A percentile compares a stretch with the other conserved stretches of the same genome.
These are phyloP conservation scores for Pestalotiopsis sp. DNA, from an alignment of 2,329 filamentous ascomycete genomes.

Conservation along the genomic window DNA sequence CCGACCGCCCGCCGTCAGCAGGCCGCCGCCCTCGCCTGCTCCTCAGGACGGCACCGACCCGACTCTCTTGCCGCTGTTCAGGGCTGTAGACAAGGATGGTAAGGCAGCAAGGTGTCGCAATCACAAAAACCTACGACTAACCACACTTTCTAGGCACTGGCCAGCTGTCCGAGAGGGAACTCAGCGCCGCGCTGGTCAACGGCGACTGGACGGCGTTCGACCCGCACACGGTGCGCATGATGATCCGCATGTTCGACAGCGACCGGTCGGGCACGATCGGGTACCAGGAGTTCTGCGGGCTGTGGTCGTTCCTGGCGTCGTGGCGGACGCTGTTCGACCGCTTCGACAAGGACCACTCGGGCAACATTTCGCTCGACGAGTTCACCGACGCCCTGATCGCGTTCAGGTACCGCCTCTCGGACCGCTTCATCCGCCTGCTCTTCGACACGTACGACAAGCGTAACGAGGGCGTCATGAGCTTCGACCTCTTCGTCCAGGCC, in stretches of 20 bases:
- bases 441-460: conserved; percentile 89
- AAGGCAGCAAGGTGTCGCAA: conserved; percentile 28
- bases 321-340: conserved; percentile 95
- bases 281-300: conserved; percentile 93
- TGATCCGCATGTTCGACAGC: conserved; percentile 99
- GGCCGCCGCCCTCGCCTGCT: conserved; percentile 68
- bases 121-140: background rate
- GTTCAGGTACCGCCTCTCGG: conserved; percentile 90
- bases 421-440: conserved; percentile 79
- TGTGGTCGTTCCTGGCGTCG: conserved; percentile 94
- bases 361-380: conserved; percentile 83
- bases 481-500: conserved; percentile 96
- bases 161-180: conserved; percentile 81
- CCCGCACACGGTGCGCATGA: conserved; percentile 92
- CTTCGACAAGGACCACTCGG: conserved; percentile 85
- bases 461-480: conserved; percentile 73
- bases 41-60: conserved; percentile 62
- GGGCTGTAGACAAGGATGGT: conserved; percentile 87
- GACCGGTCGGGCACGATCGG: conserved; percentile 87
- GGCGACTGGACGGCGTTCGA: conserved; percentile 96
- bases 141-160: conserved; percentile 61
- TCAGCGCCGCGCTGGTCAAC: conserved; percentile 90
- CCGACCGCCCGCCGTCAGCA: conserved; percentile 58
- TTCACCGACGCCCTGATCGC: conserved; percentile 89
- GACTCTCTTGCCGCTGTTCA: conserved; percentile 83